These are phyloP conservation scores for Penicillium fimorum DNA, from an alignment of 495 filamentous ascomycete species.

Conservation along the genomic window DNA sequence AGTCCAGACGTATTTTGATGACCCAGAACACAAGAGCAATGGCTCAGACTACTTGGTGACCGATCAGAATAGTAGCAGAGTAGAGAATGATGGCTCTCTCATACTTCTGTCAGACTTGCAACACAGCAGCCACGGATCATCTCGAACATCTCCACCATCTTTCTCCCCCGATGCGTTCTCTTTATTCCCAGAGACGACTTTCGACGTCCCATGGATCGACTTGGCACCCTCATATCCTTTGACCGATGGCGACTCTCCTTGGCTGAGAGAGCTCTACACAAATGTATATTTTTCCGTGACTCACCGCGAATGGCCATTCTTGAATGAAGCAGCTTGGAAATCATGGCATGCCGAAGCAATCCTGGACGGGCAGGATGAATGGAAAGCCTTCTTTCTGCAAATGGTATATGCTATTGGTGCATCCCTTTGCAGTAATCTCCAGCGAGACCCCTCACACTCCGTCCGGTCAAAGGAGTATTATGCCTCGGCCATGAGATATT, in stretches of 20 bases:
- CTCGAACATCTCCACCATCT: constrained; percentile 8
- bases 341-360: constrained; percentile 25
- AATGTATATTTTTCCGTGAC: constrained; percentile 34
- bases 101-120: constrained; percentile 8
- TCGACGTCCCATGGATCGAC: constrained; percentile 21
- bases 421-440: constrained; percentile 28
- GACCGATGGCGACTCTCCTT: constrained; percentile 14
- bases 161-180: constrained; percentile 13
- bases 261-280: constrained; percentile 33
- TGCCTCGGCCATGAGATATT: constrained; percentile 29
- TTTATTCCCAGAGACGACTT: constrained; percentile 9
- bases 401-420: constrained; percentile 39
- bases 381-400: constrained; percentile 30
- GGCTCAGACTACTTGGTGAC: background rate
- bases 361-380: constrained; percentile 22
- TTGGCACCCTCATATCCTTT: constrained; percentile 14
- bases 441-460: constrained; percentile 24
- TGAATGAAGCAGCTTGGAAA: constrained; percentile 28
- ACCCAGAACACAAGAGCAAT: background rate
- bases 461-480: constrained; percentile 29
- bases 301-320: constrained; percentile 36
- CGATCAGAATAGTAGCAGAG: background rate
- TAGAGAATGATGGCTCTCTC: constrained; percentile 12
- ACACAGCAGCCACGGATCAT: background rate
- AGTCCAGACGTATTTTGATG: constrained; percentile 28